These are phyloP conservation scores for Aspergillus diversus DNA, from an alignment of 495 filamentous ascomycete genomes.

Conservation along the genomic window DNA sequence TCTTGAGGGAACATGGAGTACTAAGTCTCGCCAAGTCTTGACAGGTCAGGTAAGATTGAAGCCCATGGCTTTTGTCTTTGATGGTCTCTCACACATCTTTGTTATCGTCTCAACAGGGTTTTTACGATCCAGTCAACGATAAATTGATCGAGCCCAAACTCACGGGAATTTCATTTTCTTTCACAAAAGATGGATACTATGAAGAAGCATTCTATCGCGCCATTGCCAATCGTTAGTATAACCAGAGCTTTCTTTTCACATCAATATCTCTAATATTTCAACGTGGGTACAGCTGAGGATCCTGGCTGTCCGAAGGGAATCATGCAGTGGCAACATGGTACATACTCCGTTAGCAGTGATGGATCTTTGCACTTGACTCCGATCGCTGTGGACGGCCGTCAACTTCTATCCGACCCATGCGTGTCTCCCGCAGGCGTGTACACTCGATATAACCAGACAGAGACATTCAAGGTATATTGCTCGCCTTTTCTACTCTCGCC, in stretches of 20 bases:
- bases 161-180: conserved; percentile 83
- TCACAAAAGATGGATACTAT: conserved; percentile 71
- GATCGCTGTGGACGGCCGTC: conserved; percentile 70
- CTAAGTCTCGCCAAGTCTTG: conserved; percentile 71
- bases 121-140: conserved; percentile 74
- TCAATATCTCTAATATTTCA: conserved; percentile 1
- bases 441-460: conserved; percentile 70
- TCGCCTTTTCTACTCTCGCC: neutral
- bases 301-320: conserved; percentile 70
- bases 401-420: conserved; percentile 73
- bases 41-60: conserved; percentile 67
- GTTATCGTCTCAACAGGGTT: conserved; percentile 53
- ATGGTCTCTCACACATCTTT: neutral
- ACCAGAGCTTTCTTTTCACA: neutral
- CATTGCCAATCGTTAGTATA: conserved; percentile 69
- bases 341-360: conserved; percentile 56
- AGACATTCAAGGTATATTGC: conserved; percentile 61
- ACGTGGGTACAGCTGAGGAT: conserved; percentile 50
- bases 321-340: conserved; percentile 81
- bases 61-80: conserved; percentile 1
- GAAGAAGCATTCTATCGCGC: conserved; percentile 77
- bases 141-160: conserved; percentile 68
- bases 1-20: conserved; percentile 76
- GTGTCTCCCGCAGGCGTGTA: conserved; percentile 54
- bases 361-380: conserved; percentile 65